phyloP scores from a whole-genome alignment of 1,284 basidiomycete genomes.

The Marasmius oreades region DNA sequence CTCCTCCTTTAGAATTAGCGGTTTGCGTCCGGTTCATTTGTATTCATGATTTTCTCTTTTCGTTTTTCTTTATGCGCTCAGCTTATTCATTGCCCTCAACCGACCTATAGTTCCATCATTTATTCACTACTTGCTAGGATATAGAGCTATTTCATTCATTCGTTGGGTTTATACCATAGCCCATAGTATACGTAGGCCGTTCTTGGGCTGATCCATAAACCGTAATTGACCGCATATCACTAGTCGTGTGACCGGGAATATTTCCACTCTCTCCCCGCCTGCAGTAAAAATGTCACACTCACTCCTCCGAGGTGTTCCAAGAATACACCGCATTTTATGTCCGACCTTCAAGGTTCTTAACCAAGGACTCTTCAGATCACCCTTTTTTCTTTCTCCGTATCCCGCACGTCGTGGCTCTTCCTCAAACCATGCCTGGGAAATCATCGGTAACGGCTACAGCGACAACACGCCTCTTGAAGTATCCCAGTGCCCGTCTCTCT shows the following conservation, averaged over 20 bases:
- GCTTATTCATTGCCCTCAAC: not conserved
- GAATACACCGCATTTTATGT: no score
- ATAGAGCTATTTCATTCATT: not conserved
- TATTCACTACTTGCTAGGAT: no score
- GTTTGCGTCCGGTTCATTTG: not conserved
- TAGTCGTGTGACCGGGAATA: no score
- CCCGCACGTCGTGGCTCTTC: not conserved
- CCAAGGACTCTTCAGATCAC: not conserved
- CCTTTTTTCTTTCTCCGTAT: not conserved
- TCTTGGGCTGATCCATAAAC: no score
- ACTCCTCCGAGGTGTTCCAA: no score
- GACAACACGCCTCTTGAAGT: not conserved
- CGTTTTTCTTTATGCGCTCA: not conserved
- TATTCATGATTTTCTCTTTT: not conserved
- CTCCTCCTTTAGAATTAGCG: not conserved
- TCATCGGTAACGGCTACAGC: not conserved
- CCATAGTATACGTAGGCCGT: no score
- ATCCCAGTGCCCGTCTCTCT: not conserved
- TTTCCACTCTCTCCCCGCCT: no score
- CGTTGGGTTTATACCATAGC: no score
- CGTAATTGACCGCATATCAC: no score
- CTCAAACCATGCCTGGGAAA: not conserved
- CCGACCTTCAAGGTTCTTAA: no score
- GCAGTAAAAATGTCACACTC: no score
- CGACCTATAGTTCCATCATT: not conserved